These are phyloP conservation scores for Candida gigantensis DNA, from an alignment of 1,139 yeast genomes.

Conservation along the genomic window DNA sequence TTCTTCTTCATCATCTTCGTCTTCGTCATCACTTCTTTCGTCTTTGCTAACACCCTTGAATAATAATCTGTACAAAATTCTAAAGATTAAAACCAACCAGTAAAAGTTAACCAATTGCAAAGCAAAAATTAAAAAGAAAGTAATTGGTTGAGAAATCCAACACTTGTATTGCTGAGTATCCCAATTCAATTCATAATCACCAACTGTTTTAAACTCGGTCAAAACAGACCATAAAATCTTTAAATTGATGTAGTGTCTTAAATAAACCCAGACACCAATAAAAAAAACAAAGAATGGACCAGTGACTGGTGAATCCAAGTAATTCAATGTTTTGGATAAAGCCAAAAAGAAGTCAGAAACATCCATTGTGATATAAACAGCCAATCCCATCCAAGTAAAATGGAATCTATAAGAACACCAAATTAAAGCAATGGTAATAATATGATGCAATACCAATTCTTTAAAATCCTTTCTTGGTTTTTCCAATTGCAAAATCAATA, in stretches of 20 bases:
- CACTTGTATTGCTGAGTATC: slow-evolving; percentile 95
- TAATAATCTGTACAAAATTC: slow-evolving; percentile 70
- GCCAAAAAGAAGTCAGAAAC: slow-evolving; percentile 89
- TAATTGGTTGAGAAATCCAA: slow-evolving; percentile 90
- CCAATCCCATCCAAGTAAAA: slow-evolving; percentile 93
- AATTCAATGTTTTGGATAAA: slow-evolving; percentile 78
- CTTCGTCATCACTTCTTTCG: slow-evolving; percentile 89
- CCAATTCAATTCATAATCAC: slow-evolving; percentile 79
- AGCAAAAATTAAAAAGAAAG: slow-evolving; percentile 72
- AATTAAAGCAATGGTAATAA: slow-evolving; percentile 85
- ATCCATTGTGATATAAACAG: slow-evolving; percentile 93
- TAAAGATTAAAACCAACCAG: slow-evolving; percentile 81
- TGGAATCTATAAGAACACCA: slow-evolving; percentile 92
- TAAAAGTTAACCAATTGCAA: slow-evolving; percentile 82
- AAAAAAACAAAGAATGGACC: slow-evolving; percentile 71
- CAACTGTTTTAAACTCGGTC: slow-evolving; percentile 84
- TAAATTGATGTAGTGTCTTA: slow-evolving; percentile 84
- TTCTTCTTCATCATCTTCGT: slow-evolving; percentile 48
- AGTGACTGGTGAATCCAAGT: slow-evolving; percentile 66
- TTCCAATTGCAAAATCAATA: slow-evolving; percentile 80
- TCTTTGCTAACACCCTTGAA: slow-evolving; percentile 66
- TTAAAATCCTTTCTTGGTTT: slow-evolving; percentile 92
- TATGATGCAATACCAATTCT: slow-evolving; percentile 90
- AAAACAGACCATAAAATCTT: slow-evolving; percentile 82
- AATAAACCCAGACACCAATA: slow-evolving; percentile 75